Evolutionary conservation across 257 asterid species (phyloP).

Genomic region (Primulina huaijiensis): DNA sequence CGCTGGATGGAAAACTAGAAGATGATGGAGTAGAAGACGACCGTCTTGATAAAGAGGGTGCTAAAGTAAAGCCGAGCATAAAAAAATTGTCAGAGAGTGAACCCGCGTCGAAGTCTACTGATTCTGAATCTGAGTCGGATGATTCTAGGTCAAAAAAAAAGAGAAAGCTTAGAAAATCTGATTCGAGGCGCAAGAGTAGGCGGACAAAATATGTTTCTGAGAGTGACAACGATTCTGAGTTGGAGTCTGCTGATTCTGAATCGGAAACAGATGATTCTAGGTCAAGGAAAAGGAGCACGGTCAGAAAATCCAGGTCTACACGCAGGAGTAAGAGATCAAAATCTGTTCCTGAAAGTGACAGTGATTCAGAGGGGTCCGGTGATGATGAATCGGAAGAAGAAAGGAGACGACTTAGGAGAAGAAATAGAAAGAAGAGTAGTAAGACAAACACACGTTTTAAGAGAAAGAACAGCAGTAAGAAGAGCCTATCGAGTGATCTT

Average conservation of each 20-base stretch:
- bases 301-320: constrained; percentile 45
- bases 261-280: constrained; percentile 58
- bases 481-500: constrained; percentile 42
- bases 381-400: constrained; percentile 43
- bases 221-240: constrained; percentile 35
- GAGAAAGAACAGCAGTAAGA: constrained; percentile 45
- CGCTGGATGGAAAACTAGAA: constrained; percentile 46
- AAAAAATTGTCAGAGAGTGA: constrained; percentile 30
- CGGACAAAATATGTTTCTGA: constrained; percentile 42
- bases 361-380: constrained; percentile 33
- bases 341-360: constrained; percentile 42
- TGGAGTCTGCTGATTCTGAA: constrained; percentile 40
- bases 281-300: constrained; percentile 35
- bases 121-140: constrained; percentile 53
- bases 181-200: constrained; percentile 43
- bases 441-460: constrained; percentile 33
- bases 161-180: constrained; percentile 39
- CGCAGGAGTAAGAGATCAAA: constrained; percentile 40
- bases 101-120: constrained; percentile 36
- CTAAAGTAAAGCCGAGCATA: constrained; percentile 24
- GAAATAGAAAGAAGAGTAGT: constrained; percentile 35
- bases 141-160: constrained; percentile 44
- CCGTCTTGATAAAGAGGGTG: constrained; percentile 27
- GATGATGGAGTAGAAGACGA: constrained; percentile 42
- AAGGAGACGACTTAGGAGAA: constrained; percentile 36